These are phyloP conservation scores for Athelia psychrophila DNA, from an alignment of 1,284 basidiomycete genomes.

Conservation along the genomic window DNA sequence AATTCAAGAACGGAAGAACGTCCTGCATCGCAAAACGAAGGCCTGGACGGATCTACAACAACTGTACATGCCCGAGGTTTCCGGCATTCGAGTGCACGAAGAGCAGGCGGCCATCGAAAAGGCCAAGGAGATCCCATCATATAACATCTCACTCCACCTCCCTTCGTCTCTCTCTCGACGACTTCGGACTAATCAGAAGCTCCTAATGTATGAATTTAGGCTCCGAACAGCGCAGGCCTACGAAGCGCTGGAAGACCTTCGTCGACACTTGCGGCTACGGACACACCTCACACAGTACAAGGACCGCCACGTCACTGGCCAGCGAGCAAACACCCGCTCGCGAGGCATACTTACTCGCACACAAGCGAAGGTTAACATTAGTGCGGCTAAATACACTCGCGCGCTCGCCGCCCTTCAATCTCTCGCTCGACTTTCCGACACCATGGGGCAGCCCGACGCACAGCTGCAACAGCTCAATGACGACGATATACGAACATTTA, in stretches of 20 bases:
- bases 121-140: background rate
- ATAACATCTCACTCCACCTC: background rate
- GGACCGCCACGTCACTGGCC: slow-evolving; percentile 1
- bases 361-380: slow-evolving; percentile 1
- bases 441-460: background rate
- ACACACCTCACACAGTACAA: slow-evolving; percentile 2
- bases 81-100: background rate
- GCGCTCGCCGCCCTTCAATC: background rate
- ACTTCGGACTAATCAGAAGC: background rate
- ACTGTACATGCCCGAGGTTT: slow-evolving; percentile 7
- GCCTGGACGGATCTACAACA: slow-evolving; percentile 7
- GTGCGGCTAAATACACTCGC: background rate
- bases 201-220: background rate
- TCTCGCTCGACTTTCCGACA: background rate
- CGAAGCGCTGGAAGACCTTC: background rate
- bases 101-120: background rate
- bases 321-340: slow-evolving; percentile 2
- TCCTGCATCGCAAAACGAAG: background rate
- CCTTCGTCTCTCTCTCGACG: background rate
- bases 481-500: background rate
- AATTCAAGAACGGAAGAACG: background rate
- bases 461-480: background rate
- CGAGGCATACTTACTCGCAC: background rate
- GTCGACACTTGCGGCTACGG: slow-evolving; percentile 2
- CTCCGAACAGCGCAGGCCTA: background rate